Conservation (phyloP, 1,139 yeast species). For the Geotrichum aggregatum region DNA sequence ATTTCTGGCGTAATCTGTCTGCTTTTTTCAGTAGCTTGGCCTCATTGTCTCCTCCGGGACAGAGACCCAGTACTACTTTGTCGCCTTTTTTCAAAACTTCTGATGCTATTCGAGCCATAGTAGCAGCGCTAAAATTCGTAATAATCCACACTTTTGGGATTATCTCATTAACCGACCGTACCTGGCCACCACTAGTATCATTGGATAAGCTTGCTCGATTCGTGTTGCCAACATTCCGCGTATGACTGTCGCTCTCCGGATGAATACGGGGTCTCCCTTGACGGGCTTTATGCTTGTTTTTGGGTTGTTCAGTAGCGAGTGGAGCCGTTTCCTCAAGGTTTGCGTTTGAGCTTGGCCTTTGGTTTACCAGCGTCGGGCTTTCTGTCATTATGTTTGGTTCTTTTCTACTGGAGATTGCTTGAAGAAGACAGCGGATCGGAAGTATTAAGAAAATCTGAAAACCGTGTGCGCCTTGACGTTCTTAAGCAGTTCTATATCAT, state of each 20-base stretch:
- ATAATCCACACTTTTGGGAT: conserved; percentile 30
- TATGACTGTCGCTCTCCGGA: neutral
- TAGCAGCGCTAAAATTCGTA: conserved; percentile 25
- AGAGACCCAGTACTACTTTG: conserved; percentile 26
- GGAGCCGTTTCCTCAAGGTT: neutral
- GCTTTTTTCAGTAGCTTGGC: conserved; percentile 19
- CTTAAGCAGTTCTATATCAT: too few relatives aligned
- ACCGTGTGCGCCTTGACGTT: too few relatives aligned
- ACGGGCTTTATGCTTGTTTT: conserved; percentile 2
- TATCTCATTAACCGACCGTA: conserved; percentile 19
- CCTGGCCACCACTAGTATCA: conserved; percentile 1
- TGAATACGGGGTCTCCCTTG: conserved; percentile 16
- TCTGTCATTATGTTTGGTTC: conserved; percentile 3
- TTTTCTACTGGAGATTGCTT: too few relatives aligned
- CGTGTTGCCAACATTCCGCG: neutral
- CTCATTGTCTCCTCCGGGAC: conserved; percentile 22
- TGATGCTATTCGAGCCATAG: conserved; percentile 26
- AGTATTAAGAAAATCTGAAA: too few relatives aligned
- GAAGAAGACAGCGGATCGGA: too few relatives aligned
- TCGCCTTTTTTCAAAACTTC: conserved; percentile 26
- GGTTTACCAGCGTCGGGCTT: neutral
- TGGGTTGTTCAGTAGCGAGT: neutral
- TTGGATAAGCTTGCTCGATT: neutral
- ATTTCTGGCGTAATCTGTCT: conserved; percentile 15
- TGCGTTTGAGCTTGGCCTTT: neutral